Evolutionary conservation across 176 grass and related monocot genomes (phyloP).

Genomic region (Coix lacrymajobi): DNA sequence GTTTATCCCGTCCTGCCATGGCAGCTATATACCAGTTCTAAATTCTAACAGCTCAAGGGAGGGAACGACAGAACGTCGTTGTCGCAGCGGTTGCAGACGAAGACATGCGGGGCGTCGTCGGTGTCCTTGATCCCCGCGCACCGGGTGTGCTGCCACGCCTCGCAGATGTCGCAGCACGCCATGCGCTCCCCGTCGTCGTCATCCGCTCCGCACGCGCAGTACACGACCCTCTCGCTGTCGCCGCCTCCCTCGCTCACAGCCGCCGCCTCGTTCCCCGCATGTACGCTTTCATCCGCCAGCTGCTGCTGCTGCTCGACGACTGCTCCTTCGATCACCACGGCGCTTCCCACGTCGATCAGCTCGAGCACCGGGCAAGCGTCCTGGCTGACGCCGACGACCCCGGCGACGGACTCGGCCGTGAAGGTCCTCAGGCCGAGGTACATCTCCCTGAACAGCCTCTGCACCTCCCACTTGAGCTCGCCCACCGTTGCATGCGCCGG

Average conservation of each 20-base stretch:
- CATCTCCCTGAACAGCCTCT: conserved; percentile 65
- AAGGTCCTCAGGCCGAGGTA: conserved; percentile 68
- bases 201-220: conserved; percentile 59
- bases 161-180: conserved; percentile 83
- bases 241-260: conserved; percentile 48
- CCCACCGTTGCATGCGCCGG: conserved; percentile 64
- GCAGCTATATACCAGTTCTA: neutral
- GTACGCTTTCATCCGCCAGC: conserved; percentile 22
- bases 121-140: conserved; percentile 49
- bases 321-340: conserved; percentile 51
- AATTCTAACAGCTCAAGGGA: conserved; percentile 55
- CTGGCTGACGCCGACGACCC: conserved; percentile 11
- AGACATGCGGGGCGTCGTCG: conserved; percentile 55
- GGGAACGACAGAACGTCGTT: conserved; percentile 50
- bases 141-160: conserved; percentile 78
- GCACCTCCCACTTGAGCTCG: conserved; percentile 68
- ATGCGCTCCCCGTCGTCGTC: conserved; percentile 82
- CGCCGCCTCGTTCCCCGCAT: neutral
- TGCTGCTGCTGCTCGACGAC: conserved; percentile 22
- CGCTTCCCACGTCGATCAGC: conserved; percentile 35
- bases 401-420: conserved; percentile 45
- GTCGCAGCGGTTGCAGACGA: conserved; percentile 66
- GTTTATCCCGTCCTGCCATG: neutral
- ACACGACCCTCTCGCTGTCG: conserved; percentile 32
- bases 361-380: conserved; percentile 34